A percentile compares a stretch with the other conserved stretches of the same genome.
phyloP scores from a whole-genome alignment of 345 rosid species.

The Salix brachista region DNA sequence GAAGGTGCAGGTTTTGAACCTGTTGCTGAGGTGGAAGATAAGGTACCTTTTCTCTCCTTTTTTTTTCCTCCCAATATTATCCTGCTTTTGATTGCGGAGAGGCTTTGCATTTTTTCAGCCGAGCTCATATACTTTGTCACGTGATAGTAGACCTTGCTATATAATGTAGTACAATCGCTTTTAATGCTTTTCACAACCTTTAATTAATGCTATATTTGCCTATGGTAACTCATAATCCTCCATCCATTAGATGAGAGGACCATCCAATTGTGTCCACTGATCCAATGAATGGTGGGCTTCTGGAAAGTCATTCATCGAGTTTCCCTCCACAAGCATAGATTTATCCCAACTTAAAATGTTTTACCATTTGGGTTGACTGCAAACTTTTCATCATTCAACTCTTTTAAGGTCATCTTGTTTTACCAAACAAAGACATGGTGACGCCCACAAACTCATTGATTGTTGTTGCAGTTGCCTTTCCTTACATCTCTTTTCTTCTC shows the following conservation, averaged over 20 bases:
- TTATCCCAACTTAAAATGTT: background rate
- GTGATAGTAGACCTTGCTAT: background rate
- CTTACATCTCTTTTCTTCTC: background rate
- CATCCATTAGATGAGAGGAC: background rate
- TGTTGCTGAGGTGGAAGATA: slow-evolving; percentile 37
- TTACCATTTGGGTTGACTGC: background rate
- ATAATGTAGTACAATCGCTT: background rate
- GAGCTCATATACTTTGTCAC: background rate
- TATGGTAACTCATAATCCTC: background rate
- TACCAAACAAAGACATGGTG: background rate
- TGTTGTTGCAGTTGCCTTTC: background rate
- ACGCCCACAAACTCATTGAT: background rate
- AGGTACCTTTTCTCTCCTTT: slow-evolving; percentile 34
- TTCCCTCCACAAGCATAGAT: background rate
- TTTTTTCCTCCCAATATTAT: slow-evolving; percentile 1
- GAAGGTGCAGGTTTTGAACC: slow-evolving; percentile 23
- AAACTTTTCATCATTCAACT: background rate
- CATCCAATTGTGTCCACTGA: background rate
- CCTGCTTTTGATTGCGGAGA: slow-evolving; percentile 8
- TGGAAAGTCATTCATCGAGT: background rate
- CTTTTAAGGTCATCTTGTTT: background rate
- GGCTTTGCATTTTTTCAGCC: background rate
- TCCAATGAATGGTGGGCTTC: background rate
- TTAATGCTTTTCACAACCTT: background rate
- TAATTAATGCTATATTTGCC: background rate